Evolutionary conservation across 2,329 filamentous ascomycete species (phyloP).

Genomic region (Lasiodiplodia gonubiensis): DNA sequence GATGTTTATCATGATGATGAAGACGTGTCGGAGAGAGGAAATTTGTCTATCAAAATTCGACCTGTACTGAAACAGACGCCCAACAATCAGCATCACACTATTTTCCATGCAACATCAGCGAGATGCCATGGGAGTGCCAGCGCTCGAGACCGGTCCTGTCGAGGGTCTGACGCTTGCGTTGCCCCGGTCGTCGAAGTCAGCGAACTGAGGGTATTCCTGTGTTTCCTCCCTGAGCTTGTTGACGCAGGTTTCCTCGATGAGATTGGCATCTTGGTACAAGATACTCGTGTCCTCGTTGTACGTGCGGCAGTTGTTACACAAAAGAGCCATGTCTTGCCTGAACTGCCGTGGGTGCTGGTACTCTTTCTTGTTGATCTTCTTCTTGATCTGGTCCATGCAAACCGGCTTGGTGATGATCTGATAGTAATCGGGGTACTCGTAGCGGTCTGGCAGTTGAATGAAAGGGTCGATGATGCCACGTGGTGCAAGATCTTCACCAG

Average conservation of each 20-base stretch:
- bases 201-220: slow-evolving; percentile 61
- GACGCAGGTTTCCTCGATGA: slow-evolving; percentile 72
- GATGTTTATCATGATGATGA: slow-evolving; percentile 18
- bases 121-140: slow-evolving; percentile 62
- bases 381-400: slow-evolving; percentile 93
- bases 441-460: slow-evolving; percentile 86
- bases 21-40: slow-evolving; percentile 9
- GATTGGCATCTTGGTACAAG: slow-evolving; percentile 88
- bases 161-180: slow-evolving; percentile 58
- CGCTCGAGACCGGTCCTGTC: slow-evolving; percentile 58
- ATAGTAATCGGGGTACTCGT: slow-evolving; percentile 94
- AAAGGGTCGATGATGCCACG: slow-evolving; percentile 93
- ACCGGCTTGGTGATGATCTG: slow-evolving; percentile 90
- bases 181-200: slow-evolving; percentile 61
- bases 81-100: not conserved
- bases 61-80: slow-evolving; percentile 3
- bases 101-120: slow-evolving; percentile 10
- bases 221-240: slow-evolving; percentile 61
- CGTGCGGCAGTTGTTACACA: slow-evolving; percentile 89
- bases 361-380: slow-evolving; percentile 94
- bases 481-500: slow-evolving; percentile 60
- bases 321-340: slow-evolving; percentile 77
- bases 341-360: slow-evolving; percentile 83
- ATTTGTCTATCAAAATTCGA: slow-evolving; percentile 18
- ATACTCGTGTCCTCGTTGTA: slow-evolving; percentile 97